A percentile compares a stretch with the other conserved stretches of the same genome.
Conservation (phyloP, 2,329 filamentous ascomycete species). For the Drechslera avenae region DNA sequence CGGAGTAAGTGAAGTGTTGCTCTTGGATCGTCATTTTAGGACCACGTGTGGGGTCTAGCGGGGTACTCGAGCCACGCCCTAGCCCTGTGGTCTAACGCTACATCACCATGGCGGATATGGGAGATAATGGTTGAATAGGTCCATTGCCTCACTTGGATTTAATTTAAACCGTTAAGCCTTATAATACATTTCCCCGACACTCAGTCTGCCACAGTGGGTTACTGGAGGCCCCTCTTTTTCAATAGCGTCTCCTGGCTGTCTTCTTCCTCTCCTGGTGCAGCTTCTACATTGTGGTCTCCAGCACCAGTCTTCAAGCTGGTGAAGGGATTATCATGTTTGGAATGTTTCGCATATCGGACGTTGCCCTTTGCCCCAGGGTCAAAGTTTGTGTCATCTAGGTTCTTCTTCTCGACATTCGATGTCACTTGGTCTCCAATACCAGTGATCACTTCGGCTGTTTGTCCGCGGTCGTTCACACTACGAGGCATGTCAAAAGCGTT, state of each 20-base stretch:
- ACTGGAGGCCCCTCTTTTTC: too few species aligned
- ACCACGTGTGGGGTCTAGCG: conserved; percentile 39
- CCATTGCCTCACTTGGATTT: neutral
- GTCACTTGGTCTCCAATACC: conserved; percentile 43
- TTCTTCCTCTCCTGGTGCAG: conserved; percentile 36
- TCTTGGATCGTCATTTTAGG: conserved; percentile 29
- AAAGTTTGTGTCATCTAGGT: conserved; percentile 29
- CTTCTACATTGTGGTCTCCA: conserved; percentile 25
- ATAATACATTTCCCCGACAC: neutral
- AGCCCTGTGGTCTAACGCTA: conserved; percentile 9
- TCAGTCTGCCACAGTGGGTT: too few species aligned
- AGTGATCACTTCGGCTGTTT: conserved; percentile 44
- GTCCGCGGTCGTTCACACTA: conserved; percentile 36
- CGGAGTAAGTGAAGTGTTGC: conserved; percentile 1
- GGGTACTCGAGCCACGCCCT: conserved; percentile 20
- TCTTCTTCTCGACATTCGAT: conserved; percentile 40
- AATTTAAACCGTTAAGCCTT: neutral
- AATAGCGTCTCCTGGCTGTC: conserved; percentile 6
- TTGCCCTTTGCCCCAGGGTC: conserved; percentile 33
- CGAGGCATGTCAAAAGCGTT: conserved; percentile 56
- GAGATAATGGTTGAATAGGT: neutral
- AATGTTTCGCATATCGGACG: conserved; percentile 30
- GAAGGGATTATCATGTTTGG: conserved; percentile 21
- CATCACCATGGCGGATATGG: neutral
- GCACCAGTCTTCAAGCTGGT: conserved; percentile 22